Conservation (phyloP, 371 early-diverging fungal species). For the Dichotomocladium elegans region DNA sequence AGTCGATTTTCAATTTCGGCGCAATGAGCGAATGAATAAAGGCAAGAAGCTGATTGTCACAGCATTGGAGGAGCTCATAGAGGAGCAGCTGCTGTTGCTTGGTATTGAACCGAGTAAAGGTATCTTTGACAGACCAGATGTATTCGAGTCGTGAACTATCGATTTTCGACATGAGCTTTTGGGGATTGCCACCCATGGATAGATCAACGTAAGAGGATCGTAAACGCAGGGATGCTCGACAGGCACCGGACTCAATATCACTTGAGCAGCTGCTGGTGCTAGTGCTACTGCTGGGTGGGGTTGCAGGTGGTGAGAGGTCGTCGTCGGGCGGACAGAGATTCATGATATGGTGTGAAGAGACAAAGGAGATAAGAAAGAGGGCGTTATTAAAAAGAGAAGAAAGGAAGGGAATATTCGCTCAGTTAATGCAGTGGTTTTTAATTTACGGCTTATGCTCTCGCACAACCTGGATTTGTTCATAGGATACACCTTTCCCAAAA, state of each 20-base stretch:
- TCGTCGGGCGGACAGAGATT: conserved; percentile 13
- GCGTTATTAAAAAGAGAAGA: too few relatives aligned
- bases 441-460: too few relatives aligned
- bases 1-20: conserved; percentile 75
- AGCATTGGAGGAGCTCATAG: conserved; percentile 47
- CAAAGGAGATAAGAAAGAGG: neutral
- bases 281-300: conserved; percentile 32
- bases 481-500: too few relatives aligned
- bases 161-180: conserved; percentile 20
- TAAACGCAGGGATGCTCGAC: conserved; percentile 21
- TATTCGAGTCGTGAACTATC: conserved; percentile 15
- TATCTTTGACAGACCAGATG: conserved; percentile 17
- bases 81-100: conserved; percentile 36
- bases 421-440: too few relatives aligned
- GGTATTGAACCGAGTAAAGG: conserved; percentile 27
- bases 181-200: conserved; percentile 13
- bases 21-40: conserved; percentile 56
- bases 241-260: neutral
- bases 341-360: conserved; percentile 3
- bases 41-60: conserved; percentile 55
- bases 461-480: too few relatives aligned
- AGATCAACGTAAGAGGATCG: conserved; percentile 13
- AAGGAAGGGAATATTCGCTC: too few relatives aligned
- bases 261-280: neutral
- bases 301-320: conserved; percentile 44